Conservation (phyloP, 2,329 filamentous ascomycete genomes). For the Spiromastix sp. region DNA sequence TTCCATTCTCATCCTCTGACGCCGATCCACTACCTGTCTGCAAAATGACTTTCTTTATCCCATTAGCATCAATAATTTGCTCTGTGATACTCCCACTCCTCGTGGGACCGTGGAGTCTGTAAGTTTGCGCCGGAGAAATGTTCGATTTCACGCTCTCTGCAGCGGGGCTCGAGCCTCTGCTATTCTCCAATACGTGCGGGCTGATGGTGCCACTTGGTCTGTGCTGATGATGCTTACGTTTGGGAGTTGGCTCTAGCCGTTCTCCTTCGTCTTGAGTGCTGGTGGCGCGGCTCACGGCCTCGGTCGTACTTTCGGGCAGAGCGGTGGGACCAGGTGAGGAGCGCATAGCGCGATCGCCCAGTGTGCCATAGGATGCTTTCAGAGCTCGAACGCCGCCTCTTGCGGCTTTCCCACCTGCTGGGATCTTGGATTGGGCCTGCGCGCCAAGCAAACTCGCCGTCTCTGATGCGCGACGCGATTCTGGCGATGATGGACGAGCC, state of each 20-base stretch:
- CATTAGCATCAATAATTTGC: constrained; percentile 62
- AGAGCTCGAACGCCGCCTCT: constrained; percentile 58
- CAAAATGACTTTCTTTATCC: constrained; percentile 65
- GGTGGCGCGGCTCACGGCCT: background rate
- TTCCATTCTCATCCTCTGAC: constrained; percentile 14
- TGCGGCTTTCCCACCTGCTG: constrained; percentile 45
- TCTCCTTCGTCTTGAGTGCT: constrained; percentile 2
- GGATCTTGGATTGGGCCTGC: constrained; percentile 44
- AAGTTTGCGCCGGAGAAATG: constrained; percentile 20
- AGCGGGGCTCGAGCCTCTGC: background rate
- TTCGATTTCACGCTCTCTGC: constrained; percentile 13
- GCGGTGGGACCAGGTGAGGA: constrained; percentile 4
- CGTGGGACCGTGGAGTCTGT: constrained; percentile 40
- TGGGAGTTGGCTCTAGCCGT: background rate
- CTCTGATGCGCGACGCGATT: constrained; percentile 18
- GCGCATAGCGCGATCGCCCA: constrained; percentile 17
- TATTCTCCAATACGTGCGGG: background rate
- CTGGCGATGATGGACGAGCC: constrained; percentile 16
- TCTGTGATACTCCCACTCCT: constrained; percentile 71
- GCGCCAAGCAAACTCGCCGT: constrained; percentile 38
- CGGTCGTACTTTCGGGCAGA: constrained; percentile 12
- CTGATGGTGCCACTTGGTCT: background rate
- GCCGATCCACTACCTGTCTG: constrained; percentile 50
- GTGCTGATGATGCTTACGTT: background rate
- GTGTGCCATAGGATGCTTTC: constrained; percentile 44